Conservation (phyloP, 805 yeast species). For the Saccharomycopsis javanensis region DNA sequence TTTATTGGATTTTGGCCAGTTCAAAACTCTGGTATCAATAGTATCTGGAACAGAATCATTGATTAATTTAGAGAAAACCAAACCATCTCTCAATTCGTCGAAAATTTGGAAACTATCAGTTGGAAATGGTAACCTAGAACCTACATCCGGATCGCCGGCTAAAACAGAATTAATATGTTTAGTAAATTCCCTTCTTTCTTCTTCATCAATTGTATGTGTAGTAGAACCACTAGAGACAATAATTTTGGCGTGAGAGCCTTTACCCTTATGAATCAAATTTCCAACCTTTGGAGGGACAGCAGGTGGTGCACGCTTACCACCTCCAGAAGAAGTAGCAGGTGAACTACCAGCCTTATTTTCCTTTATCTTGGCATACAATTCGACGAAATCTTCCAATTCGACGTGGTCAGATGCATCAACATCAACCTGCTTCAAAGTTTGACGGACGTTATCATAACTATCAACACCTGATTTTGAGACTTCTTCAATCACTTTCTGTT, state of each 20-base stretch:
- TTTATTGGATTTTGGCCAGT: constrained; percentile 74
- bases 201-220: constrained; percentile 93
- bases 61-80: constrained; percentile 83
- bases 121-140: constrained; percentile 80
- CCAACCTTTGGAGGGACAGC: constrained; percentile 26
- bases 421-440: constrained; percentile 78
- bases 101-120: constrained; percentile 90
- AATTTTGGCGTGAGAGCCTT: constrained; percentile 60
- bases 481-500: constrained; percentile 78
- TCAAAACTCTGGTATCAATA: constrained; percentile 93
- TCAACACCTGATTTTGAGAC: constrained; percentile 72
- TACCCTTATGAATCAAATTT: constrained; percentile 38
- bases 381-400: constrained; percentile 90
- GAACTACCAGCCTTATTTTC: constrained; percentile 30
- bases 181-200: constrained; percentile 92
- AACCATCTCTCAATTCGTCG: constrained; percentile 94
- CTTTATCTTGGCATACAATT: constrained; percentile 69
- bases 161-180: constrained; percentile 90
- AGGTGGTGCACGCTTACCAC: constrained; percentile 23
- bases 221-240: constrained; percentile 76
- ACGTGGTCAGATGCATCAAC: constrained; percentile 97
- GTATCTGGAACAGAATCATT: constrained; percentile 98
- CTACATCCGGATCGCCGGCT: constrained; percentile 80
- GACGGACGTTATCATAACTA: constrained; percentile 86
- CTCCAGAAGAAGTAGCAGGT: constrained; percentile 21